Conservation (phyloP, 2,329 filamentous ascomycete genomes). For the Pyricularia grisea region DNA sequence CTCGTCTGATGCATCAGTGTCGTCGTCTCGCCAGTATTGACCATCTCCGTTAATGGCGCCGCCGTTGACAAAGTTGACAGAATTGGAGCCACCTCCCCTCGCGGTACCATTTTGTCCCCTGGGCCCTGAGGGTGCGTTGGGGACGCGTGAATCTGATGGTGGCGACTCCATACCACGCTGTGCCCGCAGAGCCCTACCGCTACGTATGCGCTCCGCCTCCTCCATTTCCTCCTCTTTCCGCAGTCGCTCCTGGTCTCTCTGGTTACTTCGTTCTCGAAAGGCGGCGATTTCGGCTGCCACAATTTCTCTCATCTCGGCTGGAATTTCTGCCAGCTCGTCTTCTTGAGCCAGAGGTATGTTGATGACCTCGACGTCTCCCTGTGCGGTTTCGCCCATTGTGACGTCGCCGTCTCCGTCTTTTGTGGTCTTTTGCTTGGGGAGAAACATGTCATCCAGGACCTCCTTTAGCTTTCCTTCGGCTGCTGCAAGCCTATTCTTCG, state of each 20-base stretch:
- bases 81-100: conserved; percentile 11
- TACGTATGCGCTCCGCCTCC: conserved; percentile 69
- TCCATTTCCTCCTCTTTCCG: conserved; percentile 89
- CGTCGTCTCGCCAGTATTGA: conserved; percentile 51
- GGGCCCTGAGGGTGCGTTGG: conserved; percentile 63
- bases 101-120: conserved; percentile 56
- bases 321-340: conserved; percentile 91
- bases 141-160: conserved; percentile 48
- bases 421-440: conserved; percentile 44
- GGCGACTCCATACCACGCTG: conserved; percentile 62
- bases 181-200: conserved; percentile 40
- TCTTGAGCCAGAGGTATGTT: conserved; percentile 83
- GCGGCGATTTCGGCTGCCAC: conserved; percentile 90
- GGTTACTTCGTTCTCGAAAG: conserved; percentile 85
- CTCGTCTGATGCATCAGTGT: conserved; percentile 78
- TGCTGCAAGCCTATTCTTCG: conserved; percentile 59
- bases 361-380: conserved; percentile 70
- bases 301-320: conserved; percentile 89
- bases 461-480: conserved; percentile 59
- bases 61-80: conserved; percentile 72
- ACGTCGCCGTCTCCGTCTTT: conserved; percentile 58
- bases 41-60: conserved; percentile 53
- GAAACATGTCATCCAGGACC: conserved; percentile 62
- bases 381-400: conserved; percentile 54
- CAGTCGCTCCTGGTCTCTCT: conserved; percentile 79